phyloP scores from a whole-genome alignment of 1,284 basidiomycete species.

The Papiliotrema laurentii region DNA sequence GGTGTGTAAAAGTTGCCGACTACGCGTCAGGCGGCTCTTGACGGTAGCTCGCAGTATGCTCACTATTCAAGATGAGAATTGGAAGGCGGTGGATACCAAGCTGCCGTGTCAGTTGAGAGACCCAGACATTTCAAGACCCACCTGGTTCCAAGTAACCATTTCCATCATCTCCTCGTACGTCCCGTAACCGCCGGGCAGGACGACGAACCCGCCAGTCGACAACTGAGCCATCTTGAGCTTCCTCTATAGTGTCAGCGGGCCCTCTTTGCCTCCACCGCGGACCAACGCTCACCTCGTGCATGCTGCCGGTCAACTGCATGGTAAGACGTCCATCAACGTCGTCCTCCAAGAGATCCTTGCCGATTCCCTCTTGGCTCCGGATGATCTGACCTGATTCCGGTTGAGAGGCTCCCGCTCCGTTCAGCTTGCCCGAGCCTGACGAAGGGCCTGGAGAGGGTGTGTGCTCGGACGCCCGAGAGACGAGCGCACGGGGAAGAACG shows the following conservation, averaged over 20 bases:
- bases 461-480: conserved; percentile 33
- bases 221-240: conserved; percentile 82
- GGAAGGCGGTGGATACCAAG: conserved; percentile 78
- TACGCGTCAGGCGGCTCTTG: conserved; percentile 6
- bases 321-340: conserved; percentile 46
- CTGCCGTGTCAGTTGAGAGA: conserved; percentile 48
- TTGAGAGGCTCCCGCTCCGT: neutral
- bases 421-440: neutral
- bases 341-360: conserved; percentile 40
- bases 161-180: conserved; percentile 92
- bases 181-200: conserved; percentile 83
- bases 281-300: conserved; percentile 63
- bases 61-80: conserved; percentile 68
- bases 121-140: conserved; percentile 1
- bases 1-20: conserved; percentile 75
- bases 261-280: neutral
- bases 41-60: conserved; percentile 6
- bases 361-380: conserved; percentile 34
- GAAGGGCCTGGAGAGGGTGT: conserved; percentile 17
- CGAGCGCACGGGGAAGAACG: conserved; percentile 64
- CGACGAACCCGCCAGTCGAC: conserved; percentile 68
- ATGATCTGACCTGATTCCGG: conserved; percentile 9
- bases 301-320: conserved; percentile 63
- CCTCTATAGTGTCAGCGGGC: conserved; percentile 46
- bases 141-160: conserved; percentile 73